Percentiles rank a stretch among this genome's conserved stretches.
Evolutionary conservation across 2,329 filamentous ascomycete species (phyloP).

Genomic region (Fonsecaea monophora): DNA sequence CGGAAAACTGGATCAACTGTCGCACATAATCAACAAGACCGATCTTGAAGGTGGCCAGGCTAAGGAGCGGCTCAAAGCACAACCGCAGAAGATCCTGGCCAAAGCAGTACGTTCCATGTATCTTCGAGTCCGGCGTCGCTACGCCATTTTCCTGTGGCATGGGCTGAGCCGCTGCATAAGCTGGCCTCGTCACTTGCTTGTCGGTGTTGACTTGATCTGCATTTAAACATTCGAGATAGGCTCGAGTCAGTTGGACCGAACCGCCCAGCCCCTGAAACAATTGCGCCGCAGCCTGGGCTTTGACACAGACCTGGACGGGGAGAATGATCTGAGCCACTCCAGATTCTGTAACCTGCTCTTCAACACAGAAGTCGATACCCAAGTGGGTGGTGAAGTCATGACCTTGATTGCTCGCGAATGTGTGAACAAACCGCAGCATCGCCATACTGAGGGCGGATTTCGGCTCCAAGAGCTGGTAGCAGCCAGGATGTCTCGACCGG

Average conservation of each 20-base stretch:
- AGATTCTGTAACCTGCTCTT: slow-evolving; percentile 50
- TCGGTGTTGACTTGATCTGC: slow-evolving; percentile 28
- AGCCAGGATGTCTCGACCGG: slow-evolving; percentile 64
- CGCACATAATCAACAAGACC: slow-evolving; percentile 30
- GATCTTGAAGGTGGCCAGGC: slow-evolving; percentile 43
- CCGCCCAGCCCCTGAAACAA: slow-evolving; percentile 59
- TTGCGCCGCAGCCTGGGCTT: slow-evolving; percentile 70
- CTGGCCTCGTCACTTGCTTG: slow-evolving; percentile 3
- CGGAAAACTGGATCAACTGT: slow-evolving; percentile 44
- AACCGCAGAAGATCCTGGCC: slow-evolving; percentile 67
- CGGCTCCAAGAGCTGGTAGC: slow-evolving; percentile 66
- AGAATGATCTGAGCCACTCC: slow-evolving; percentile 54
- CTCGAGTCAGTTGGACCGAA: slow-evolving; percentile 46
- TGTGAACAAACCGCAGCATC: slow-evolving; percentile 64
- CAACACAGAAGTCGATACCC: slow-evolving; percentile 73
- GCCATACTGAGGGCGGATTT: slow-evolving; percentile 62
- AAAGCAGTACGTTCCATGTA: slow-evolving; percentile 64
- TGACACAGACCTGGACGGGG: slow-evolving; percentile 73
- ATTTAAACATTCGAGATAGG: slow-evolving; percentile 60
- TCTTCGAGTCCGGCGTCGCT: slow-evolving; percentile 6
- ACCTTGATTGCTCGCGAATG: slow-evolving; percentile 43
- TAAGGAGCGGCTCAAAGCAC: slow-evolving; percentile 57
- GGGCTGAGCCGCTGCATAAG: slow-evolving; percentile 26
- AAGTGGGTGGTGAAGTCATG: slow-evolving; percentile 70
- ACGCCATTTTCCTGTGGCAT: neutral